These are phyloP conservation scores for Lojkania enalia DNA, from an alignment of 2,329 filamentous ascomycete genomes.

Conservation along the genomic window DNA sequence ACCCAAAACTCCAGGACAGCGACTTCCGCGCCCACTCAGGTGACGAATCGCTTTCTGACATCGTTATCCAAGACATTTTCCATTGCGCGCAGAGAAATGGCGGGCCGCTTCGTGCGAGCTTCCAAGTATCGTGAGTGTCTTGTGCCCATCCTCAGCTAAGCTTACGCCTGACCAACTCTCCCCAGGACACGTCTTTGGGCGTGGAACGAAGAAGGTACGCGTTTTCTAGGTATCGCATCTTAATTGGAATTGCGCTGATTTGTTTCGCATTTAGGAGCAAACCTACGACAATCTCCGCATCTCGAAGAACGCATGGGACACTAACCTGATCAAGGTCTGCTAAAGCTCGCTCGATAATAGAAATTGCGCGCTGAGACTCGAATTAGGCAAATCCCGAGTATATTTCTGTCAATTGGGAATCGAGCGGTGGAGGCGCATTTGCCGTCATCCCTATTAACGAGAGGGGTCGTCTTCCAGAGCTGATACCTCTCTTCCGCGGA, in stretches of 20 bases:
- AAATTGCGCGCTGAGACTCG: slow-evolving; percentile 26
- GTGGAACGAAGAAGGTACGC: slow-evolving; percentile 78
- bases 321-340: slow-evolving; percentile 92
- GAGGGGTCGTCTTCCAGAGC: slow-evolving; percentile 86
- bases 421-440: slow-evolving; percentile 93
- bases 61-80: slow-evolving; percentile 5
- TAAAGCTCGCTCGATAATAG: slow-evolving; percentile 31
- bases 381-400: slow-evolving; percentile 89
- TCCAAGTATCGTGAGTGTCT: slow-evolving; percentile 70
- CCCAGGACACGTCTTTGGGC: slow-evolving; percentile 96
- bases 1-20: no score
- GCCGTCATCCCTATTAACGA: slow-evolving; percentile 91
- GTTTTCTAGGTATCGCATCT: neutral
- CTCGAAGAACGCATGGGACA: slow-evolving; percentile 98
- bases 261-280: slow-evolving; percentile 64
- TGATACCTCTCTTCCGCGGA: slow-evolving; percentile 91
- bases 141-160: slow-evolving; percentile 25
- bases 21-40: no score
- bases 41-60: no score
- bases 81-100: slow-evolving; percentile 52
- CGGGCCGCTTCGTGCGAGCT: slow-evolving; percentile 72
- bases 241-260: slow-evolving; percentile 17
- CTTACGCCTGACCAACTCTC: slow-evolving; percentile 29
- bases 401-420: slow-evolving; percentile 97
- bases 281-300: slow-evolving; percentile 98